Evolutionary conservation across 116 monocot genomes (phyloP).

Genomic region (Posidonia oceanica): DNA sequence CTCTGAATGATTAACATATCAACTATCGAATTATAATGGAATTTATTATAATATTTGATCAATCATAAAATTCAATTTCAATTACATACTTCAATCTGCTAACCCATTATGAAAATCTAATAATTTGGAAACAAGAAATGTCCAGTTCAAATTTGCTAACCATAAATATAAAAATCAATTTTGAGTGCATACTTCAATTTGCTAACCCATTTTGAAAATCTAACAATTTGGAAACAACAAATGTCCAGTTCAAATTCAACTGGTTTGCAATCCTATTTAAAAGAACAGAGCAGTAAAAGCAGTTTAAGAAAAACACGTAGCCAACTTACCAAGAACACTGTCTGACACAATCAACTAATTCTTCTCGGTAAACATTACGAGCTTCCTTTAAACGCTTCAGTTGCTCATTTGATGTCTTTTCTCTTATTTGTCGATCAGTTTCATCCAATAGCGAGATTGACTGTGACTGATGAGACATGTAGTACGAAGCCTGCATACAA

Average conservation of each 20-base stretch:
- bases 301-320: neutral
- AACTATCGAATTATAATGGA: too few relatives aligned
- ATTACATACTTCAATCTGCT: too few relatives aligned
- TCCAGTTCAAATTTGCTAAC: too few relatives aligned
- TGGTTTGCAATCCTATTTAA: too few relatives aligned
- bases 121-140: too few relatives aligned
- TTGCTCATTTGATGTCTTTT: constrained; percentile 73
- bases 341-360: constrained; percentile 77
- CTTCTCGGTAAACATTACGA: constrained; percentile 77
- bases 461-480: constrained; percentile 86
- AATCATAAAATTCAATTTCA: neutral
- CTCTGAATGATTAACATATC: too few relatives aligned
- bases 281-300: too few relatives aligned
- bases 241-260: too few relatives aligned
- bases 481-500: constrained; percentile 73
- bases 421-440: constrained; percentile 85
- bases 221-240: too few relatives aligned
- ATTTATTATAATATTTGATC: neutral
- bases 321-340: constrained; percentile 62
- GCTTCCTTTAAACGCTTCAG: constrained; percentile 80
- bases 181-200: too few relatives aligned
- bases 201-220: too few relatives aligned
- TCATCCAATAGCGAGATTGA: constrained; percentile 84
- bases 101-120: too few relatives aligned
- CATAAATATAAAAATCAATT: neutral